A percentile compares a stretch with the other conserved stretches of the same genome.
Evolutionary conservation across 345 rosid species (phyloP).

Genomic region (Stellera chamaejasme): DNA sequence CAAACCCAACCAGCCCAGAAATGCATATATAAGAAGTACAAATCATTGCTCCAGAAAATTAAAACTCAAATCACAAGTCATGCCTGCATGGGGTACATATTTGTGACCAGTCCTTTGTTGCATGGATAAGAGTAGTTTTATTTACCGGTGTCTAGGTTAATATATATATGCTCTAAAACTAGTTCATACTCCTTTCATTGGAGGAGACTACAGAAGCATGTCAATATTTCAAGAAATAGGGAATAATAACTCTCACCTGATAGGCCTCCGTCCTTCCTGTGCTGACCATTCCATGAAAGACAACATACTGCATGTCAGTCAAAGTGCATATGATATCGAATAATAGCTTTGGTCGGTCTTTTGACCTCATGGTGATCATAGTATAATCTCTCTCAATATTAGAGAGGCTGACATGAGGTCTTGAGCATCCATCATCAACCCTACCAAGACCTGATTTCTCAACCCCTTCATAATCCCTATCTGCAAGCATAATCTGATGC

Average conservation of each 20-base stretch:
- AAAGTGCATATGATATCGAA: constrained; percentile 85
- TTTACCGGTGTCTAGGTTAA: no score
- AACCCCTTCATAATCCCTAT: constrained; percentile 77
- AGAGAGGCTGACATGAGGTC: constrained; percentile 57
- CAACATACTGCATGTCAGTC: constrained; percentile 91
- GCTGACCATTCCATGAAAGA: constrained; percentile 83
- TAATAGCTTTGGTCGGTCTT: constrained; percentile 76
- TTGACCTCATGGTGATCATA: constrained; percentile 70
- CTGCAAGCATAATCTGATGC: constrained; percentile 94
- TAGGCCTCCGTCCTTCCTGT: constrained; percentile 63
- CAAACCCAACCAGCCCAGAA: no score
- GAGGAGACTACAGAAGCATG: no score
- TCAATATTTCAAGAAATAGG: no score
- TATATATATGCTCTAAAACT: no score
- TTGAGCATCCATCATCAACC: constrained; percentile 30
- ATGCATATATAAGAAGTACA: no score
- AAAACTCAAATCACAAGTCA: no score
- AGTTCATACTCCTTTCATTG: no score
- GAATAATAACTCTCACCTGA: constrained; percentile 43
- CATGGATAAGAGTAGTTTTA: no score
- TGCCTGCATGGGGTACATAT: no score
- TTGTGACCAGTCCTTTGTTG: no score
- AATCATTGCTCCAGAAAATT: no score
- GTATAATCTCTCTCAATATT: constrained; percentile 81
- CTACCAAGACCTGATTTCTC: constrained; percentile 28